phyloP scores from a whole-genome alignment of 768 basidiomycete genomes.

The Phlebiopsis gigantea region DNA sequence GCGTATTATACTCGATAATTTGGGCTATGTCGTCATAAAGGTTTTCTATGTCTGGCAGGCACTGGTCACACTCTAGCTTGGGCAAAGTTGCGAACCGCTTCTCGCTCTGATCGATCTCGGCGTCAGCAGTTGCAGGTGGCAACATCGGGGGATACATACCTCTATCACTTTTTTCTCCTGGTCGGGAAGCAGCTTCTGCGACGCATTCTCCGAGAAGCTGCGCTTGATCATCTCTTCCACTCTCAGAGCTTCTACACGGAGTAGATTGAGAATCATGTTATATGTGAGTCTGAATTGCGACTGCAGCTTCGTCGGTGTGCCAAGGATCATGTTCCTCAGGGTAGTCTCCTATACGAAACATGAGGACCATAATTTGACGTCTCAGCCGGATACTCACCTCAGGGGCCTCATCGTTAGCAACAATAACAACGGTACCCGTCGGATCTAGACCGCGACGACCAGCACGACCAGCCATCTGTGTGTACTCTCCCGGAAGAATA shows the following conservation, averaged over 20 bases:
- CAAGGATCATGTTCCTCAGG: slow-evolving; percentile 87
- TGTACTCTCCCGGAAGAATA: slow-evolving; percentile 89
- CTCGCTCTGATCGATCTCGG: slow-evolving; percentile 59
- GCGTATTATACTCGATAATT: slow-evolving; percentile 57
- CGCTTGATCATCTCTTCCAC: slow-evolving; percentile 99
- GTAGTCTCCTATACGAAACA: slow-evolving; percentile 68
- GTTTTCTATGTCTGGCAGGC: slow-evolving; percentile 63
- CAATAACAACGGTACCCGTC: slow-evolving; percentile 93
- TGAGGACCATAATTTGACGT: too few relatives aligned
- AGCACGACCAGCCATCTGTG: slow-evolving; percentile 98
- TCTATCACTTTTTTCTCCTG: slow-evolving; percentile 85
- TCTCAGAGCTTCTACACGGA: slow-evolving; percentile 90
- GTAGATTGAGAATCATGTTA: slow-evolving; percentile 97
- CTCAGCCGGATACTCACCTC: slow-evolving; percentile 47
- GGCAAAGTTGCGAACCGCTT: slow-evolving; percentile 55
- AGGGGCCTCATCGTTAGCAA: slow-evolving; percentile 78
- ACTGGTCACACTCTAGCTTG: slow-evolving; percentile 64
- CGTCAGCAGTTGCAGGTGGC: slow-evolving; percentile 7
- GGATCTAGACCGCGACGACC: slow-evolving; percentile 93
- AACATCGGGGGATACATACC: slow-evolving; percentile 41
- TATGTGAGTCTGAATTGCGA: slow-evolving; percentile 98
- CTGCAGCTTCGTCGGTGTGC: slow-evolving; percentile 84
- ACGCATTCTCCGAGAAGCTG: slow-evolving; percentile 96
- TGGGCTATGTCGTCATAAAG: slow-evolving; percentile 71
- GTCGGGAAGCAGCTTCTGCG: slow-evolving; percentile 87